A percentile compares a stretch with the other conserved stretches of the same genome.
phyloP scores from a whole-genome alignment of 2,329 filamentous ascomycete genomes.

The Trichoderma sp. region DNA sequence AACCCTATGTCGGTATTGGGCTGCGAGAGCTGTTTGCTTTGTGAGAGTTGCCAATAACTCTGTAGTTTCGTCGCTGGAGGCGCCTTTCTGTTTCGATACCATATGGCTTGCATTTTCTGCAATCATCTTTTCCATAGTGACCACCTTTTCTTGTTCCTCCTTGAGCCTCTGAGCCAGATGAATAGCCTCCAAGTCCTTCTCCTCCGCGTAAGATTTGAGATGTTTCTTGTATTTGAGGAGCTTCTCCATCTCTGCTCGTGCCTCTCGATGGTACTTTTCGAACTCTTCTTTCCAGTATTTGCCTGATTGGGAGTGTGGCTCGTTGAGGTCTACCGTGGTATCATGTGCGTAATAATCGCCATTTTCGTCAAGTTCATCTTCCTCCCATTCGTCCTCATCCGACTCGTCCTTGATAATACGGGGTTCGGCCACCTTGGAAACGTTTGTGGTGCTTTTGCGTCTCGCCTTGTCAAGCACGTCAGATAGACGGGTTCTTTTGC shows the following conservation, averaged over 20 bases:
- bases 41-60: constrained; percentile 55
- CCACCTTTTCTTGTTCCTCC: constrained; percentile 67
- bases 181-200: constrained; percentile 72
- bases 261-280: constrained; percentile 70
- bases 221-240: constrained; percentile 78
- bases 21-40: constrained; percentile 58
- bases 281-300: constrained; percentile 81
- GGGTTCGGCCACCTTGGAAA: constrained; percentile 21
- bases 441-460: constrained; percentile 33
- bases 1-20: constrained; percentile 60
- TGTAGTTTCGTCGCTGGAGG: constrained; percentile 47
- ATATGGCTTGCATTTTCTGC: constrained; percentile 62
- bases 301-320: constrained; percentile 73
- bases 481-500: constrained; percentile 47
- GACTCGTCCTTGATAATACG: constrained; percentile 28
- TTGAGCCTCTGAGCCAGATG: constrained; percentile 65
- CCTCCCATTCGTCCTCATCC: constrained; percentile 57
- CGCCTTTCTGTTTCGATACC: constrained; percentile 33
- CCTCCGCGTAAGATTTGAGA: constrained; percentile 75
- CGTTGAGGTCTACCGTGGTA: constrained; percentile 68
- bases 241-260: constrained; percentile 73
- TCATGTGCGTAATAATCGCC: constrained; percentile 49
- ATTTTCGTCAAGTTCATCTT: constrained; percentile 56
- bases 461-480: constrained; percentile 49
- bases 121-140: constrained; percentile 63